These are phyloP conservation scores for Pseudocercospora crystallina DNA, from an alignment of 2,329 filamentous ascomycete species.

Conservation along the genomic window DNA sequence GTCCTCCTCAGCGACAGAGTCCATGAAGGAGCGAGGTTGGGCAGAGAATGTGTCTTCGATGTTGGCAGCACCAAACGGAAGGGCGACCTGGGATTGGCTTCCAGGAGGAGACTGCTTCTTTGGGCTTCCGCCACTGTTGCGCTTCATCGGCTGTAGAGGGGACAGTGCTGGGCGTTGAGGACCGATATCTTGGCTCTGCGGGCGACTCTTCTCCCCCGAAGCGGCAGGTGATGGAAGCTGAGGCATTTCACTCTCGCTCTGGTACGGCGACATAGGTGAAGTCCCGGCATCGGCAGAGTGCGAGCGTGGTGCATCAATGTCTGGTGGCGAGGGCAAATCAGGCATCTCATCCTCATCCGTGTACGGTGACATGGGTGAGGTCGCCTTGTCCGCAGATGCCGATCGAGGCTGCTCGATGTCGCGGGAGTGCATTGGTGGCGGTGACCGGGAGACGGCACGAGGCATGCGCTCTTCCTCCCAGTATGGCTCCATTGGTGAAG, in stretches of 20 bases:
- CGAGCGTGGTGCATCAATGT: slow-evolving; percentile 2
- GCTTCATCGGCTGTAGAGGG: slow-evolving; percentile 12
- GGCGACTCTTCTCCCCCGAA: background rate
- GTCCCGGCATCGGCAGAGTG: slow-evolving; percentile 9
- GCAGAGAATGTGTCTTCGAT: slow-evolving; percentile 10
- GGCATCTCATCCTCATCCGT: too few relatives aligned
- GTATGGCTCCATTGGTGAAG: slow-evolving; percentile 9
- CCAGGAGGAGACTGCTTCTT: slow-evolving; percentile 4
- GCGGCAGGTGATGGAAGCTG: too few relatives aligned
- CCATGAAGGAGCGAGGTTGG: background rate
- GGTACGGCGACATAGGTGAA: slow-evolving; percentile 6
- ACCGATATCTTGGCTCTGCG: background rate
- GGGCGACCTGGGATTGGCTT: slow-evolving; percentile 7
- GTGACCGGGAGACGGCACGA: background rate
- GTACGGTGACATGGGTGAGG: slow-evolving; percentile 6
- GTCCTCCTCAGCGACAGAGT: slow-evolving; percentile 6
- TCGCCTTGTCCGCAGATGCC: slow-evolving; percentile 5
- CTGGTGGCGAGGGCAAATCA: background rate
- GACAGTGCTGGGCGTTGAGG: slow-evolving; percentile 7
- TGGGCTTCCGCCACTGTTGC: background rate
- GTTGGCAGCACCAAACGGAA: slow-evolving; percentile 3
- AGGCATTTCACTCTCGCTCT: too few relatives aligned
- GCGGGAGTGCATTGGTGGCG: background rate
- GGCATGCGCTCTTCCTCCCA: slow-evolving; percentile 7
- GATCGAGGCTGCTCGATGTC: slow-evolving; percentile 10